Base-by-base conservation (phyloP, 768 basidiomycete species). In the Gymnopilus junonius region DNA sequence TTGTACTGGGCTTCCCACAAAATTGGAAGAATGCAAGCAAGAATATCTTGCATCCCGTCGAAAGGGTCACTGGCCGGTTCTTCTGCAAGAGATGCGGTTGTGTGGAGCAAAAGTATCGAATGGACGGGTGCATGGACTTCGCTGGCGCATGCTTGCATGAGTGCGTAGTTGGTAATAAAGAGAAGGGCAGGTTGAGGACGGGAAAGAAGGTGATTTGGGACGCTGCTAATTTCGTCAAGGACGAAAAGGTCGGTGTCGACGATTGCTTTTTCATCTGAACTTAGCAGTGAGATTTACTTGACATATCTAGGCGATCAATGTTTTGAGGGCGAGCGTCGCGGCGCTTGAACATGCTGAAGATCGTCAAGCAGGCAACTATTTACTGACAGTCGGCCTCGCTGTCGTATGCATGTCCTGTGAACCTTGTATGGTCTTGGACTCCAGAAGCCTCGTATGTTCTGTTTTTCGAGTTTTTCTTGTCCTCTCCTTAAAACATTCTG, bases 51-150 rank as follows among this genome's bases (percentile, higher is more conserved):
- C 85, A 86, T 69, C 88, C 89, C 0, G 82, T 83, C 17, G 81
- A 88, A 51, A 79, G 89, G 43, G 60, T 87, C 14, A 85, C 84
- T 4, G 87, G 88, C 0, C 74, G 85, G 23, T 92, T 89, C 73
- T 71, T 75, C 27, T 93, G 91, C 70, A 80, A 72, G 58, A 66
- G 68, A 39, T 93, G 91, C 67, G 65, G 78, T 12, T 75, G 71
- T 8, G 73, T 80, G 1, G 72, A 69, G 15, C 45, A 32, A 4
- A 69, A 66, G 40, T 78, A 81, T 65, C 72, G 67, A 32, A 74
- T 72, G 23, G 80, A 83, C 40, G 76, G 66, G 29, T 84, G 85
- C 67, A 73, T 92, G 55, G 83, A 87, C 68, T 88, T 89, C 61
- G 75, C 72, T 10, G 84, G 80, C 3, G 88, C 82, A 3, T 91